Base-by-base conservation (phyloP, 202 grass and related monocot species). In the Schoenoplectus tabernaemontani region DNA sequence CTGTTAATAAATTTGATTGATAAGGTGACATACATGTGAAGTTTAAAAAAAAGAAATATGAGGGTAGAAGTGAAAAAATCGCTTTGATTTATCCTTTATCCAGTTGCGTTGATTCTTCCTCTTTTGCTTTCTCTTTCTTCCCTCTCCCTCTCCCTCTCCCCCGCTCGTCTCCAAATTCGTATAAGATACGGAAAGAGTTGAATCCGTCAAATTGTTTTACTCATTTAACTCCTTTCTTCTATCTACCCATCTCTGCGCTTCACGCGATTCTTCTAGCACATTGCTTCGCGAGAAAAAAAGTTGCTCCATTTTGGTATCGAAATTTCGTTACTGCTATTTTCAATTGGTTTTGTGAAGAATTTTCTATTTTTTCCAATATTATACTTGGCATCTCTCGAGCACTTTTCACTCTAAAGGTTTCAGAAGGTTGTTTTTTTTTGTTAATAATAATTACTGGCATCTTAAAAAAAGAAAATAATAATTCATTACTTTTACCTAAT, bases 231-330 rank as follows among this genome's bases (percentile, higher is more conserved):
- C 34, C 38, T 42, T 42, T 38, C 38, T 23, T 78, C 22, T 43
- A 61, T 16, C 34, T 39, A 9, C 33, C 19, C 34, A 26, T 59
- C 47, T 60, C 34, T 1, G 34, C 22, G 54, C 3, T 61, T 44
- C 51, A 0, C 19, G 36, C 37, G 32, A 61, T 78, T 61, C 56
- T 78, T 48, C 47, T 30, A 1, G 30, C 43, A 59, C 59, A 50
- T 80, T 80, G 38, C 24, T 60, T 80, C 22, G 5, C 59, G 28
- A 46, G 57, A 64, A 11, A 24, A 26, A 39, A 47, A 64, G 23
- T 50, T 64, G 20, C 33, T 63, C 59, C 28, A 80, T 80, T 38
- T 80, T 48, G 78, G 78, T 80, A 65, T 20, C 42, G 54, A 37
- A 43, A 56, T 51, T 54, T 19, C 4, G 19, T 78, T 58, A 22